A percentile compares a stretch with the other conserved stretches of the same genome.
phyloP scores from a whole-genome alignment of 2,329 filamentous ascomycete genomes.

The Penicillium fuscoglaucum region DNA sequence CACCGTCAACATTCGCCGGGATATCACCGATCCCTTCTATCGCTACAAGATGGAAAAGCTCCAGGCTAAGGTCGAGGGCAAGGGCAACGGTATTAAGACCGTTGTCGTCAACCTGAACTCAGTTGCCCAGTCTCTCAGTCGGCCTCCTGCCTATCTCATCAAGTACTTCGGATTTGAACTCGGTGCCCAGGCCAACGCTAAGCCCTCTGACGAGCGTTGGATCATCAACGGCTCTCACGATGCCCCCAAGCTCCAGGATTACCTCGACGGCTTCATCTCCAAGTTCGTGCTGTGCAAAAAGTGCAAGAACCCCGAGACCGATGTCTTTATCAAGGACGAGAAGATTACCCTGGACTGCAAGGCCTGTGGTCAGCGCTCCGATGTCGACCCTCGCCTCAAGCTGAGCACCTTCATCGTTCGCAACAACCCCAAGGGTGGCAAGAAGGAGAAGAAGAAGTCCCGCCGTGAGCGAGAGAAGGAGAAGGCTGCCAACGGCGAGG shows the following conservation, averaged over 20 bases:
- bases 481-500: conserved; percentile 59
- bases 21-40: conserved; percentile 98
- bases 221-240: conserved; percentile 99
- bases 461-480: conserved; percentile 77
- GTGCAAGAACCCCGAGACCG: conserved; percentile 99
- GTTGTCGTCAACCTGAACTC: conserved; percentile 96
- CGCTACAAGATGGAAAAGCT: conserved; percentile 99
- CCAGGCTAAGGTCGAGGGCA: conserved; percentile 99
- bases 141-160: conserved; percentile 92
- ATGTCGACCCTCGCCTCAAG: conserved; percentile 91
- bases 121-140: conserved; percentile 86
- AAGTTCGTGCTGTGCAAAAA: conserved; percentile 99
- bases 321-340: conserved; percentile 90
- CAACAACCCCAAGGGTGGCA: conserved; percentile 81
- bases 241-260: conserved; percentile 91
- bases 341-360: conserved; percentile 96
- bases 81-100: conserved; percentile 99
- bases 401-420: conserved; percentile 97
- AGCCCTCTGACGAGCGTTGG: conserved; percentile 97
- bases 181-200: conserved; percentile 96
- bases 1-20: conserved; percentile 96
- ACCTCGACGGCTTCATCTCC: conserved; percentile 96
- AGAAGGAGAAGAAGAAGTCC: conserved; percentile 96
- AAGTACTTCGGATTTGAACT: conserved; percentile 99
- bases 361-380: conserved; percentile 89